These are phyloP conservation scores for Cercophora sp. DNA, from an alignment of 495 filamentous ascomycete genomes.

Conservation along the genomic window DNA sequence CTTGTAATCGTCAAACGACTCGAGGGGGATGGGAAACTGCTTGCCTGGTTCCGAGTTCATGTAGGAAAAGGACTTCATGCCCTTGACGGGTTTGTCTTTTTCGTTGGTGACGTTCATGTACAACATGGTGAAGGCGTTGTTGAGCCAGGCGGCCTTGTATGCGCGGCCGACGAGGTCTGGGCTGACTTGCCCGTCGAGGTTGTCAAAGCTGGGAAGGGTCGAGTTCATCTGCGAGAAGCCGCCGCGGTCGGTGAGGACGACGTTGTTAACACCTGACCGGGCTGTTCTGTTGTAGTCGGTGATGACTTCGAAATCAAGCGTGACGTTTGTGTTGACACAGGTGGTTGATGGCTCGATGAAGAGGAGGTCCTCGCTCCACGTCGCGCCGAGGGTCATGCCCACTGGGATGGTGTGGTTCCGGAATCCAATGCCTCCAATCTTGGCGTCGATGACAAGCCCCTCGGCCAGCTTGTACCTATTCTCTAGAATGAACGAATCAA, in stretches of 20 bases:
- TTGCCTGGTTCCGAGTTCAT: conserved; percentile 31
- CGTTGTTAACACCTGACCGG: conserved; percentile 5
- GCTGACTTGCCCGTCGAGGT: conserved; percentile 23
- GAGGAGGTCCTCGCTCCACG: conserved; percentile 43
- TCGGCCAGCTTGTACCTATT: conserved; percentile 32
- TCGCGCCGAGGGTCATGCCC: conserved; percentile 19
- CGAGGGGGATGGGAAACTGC: conserved; percentile 18
- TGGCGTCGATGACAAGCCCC: conserved; percentile 41
- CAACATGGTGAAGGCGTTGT: conserved; percentile 27
- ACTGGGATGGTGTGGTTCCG: conserved; percentile 43
- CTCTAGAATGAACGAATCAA: conserved; percentile 31
- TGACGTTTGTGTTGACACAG: conserved; percentile 45
- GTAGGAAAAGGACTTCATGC: conserved; percentile 24
- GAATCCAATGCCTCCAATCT: conserved; percentile 39
- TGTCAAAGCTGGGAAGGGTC: conserved; percentile 21
- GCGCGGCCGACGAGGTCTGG: conserved; percentile 31
- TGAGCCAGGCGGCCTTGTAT: conserved; percentile 42
- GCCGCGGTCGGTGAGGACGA: conserved; percentile 36
- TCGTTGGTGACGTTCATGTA: conserved; percentile 23
- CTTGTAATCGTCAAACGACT: neutral
- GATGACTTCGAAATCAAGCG: conserved; percentile 31
- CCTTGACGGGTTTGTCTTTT: neutral
- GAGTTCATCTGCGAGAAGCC: conserved; percentile 37
- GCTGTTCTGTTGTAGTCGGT: neutral
- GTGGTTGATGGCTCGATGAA: conserved; percentile 42